Conservation (phyloP, 192 early-diverging fungal genomes). For the Jimgerdemannia lactiflua region DNA sequence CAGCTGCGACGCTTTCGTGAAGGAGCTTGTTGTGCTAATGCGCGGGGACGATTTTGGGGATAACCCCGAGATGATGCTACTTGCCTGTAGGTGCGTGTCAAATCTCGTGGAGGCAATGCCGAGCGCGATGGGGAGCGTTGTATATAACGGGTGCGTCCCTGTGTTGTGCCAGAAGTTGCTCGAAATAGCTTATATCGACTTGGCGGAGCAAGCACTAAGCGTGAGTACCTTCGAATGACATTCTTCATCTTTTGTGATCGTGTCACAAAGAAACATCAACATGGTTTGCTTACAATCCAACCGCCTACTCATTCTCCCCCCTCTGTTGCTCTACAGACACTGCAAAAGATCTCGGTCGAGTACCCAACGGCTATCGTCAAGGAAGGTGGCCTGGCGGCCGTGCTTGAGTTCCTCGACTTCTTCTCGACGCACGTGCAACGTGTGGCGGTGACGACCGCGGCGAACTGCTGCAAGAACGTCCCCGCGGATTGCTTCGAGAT, state of each 20-base stretch:
- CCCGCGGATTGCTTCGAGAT: conserved; percentile 51
- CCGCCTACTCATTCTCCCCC: no score
- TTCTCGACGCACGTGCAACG: conserved; percentile 84
- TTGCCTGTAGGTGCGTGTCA: conserved; percentile 86
- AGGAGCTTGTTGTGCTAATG: conserved; percentile 64
- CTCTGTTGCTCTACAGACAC: conserved; percentile 36
- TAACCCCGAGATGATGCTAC: conserved; percentile 78
- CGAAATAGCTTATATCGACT: conserved; percentile 89
- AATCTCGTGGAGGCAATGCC: conserved; percentile 92
- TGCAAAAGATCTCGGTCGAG: conserved; percentile 79
- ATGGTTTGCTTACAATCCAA: no score
- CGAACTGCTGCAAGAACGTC: conserved; percentile 60
- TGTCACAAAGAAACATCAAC: no score
- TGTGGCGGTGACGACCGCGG: conserved; percentile 71
- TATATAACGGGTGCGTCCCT: conserved; percentile 64
- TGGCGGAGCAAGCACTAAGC: conserved; percentile 84
- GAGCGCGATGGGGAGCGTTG: conserved; percentile 53
- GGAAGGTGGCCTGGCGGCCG: conserved; percentile 72
- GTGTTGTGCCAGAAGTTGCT: conserved; percentile 74
- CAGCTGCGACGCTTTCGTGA: conserved; percentile 61
- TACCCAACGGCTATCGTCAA: conserved; percentile 64
- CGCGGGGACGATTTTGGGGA: conserved; percentile 41
- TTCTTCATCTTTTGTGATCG: no score
- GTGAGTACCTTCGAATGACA: conserved; percentile 33
- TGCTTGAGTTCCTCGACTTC: conserved; percentile 86